These are phyloP conservation scores for Metschnikowia henanensis DNA, from an alignment of 805 yeast genomes.

Conservation along the genomic window DNA sequence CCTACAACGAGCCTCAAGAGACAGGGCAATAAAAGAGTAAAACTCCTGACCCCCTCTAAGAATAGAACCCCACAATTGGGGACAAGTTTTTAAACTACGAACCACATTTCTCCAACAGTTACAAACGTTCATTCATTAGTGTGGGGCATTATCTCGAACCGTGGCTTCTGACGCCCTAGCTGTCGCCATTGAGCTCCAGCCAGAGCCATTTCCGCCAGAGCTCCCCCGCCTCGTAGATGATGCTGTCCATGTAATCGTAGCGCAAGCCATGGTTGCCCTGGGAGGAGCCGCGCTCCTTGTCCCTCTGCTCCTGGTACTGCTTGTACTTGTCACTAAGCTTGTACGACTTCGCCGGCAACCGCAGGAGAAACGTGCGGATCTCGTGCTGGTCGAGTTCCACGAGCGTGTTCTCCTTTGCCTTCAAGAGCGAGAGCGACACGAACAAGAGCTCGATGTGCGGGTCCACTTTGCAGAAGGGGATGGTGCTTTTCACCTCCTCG, in stretches of 20 bases:
- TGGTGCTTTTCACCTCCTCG: constrained; percentile 12
- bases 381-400: constrained; percentile 90
- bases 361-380: constrained; percentile 72
- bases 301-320: constrained; percentile 28
- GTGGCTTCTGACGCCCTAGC: no score
- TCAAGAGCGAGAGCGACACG: constrained; percentile 73
- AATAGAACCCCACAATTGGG: no score
- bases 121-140: no score
- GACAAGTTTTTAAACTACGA: no score
- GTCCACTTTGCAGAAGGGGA: constrained; percentile 63
- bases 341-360: constrained; percentile 49
- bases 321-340: constrained; percentile 33
- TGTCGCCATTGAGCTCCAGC: constrained; percentile 37
- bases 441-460: constrained; percentile 78
- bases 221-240: constrained; percentile 79
- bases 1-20: no score
- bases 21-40: no score
- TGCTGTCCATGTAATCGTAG: constrained; percentile 65
- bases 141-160: no score
- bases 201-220: constrained; percentile 83
- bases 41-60: no score
- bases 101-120: no score
- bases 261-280: constrained; percentile 12
- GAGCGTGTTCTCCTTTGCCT: constrained; percentile 74
- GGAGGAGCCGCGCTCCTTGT: constrained; percentile 21